These are phyloP conservation scores for Daldinia bambusicola DNA, from an alignment of 495 filamentous ascomycete genomes.

Conservation along the genomic window DNA sequence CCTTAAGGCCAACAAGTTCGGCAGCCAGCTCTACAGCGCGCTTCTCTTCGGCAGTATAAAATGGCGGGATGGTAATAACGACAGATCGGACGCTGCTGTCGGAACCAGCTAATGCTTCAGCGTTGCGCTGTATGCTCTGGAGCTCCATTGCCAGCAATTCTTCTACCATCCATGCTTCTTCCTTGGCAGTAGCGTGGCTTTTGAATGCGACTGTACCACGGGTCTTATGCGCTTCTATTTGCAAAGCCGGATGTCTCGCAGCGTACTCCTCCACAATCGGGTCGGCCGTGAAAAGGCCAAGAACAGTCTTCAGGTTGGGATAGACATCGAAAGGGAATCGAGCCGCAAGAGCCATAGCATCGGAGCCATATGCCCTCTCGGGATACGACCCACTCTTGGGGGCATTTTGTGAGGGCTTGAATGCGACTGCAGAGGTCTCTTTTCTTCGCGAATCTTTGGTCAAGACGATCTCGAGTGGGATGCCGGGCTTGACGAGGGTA, in stretches of 20 bases:
- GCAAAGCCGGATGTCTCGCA: slow-evolving; percentile 74
- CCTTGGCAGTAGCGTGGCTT: slow-evolving; percentile 69
- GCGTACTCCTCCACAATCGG: slow-evolving; percentile 74
- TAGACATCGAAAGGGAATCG: slow-evolving; percentile 94
- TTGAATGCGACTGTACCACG: slow-evolving; percentile 79
- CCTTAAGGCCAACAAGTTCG: slow-evolving; percentile 84
- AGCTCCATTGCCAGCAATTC: slow-evolving; percentile 97
- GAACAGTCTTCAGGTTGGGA: slow-evolving; percentile 86
- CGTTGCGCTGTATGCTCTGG: slow-evolving; percentile 86
- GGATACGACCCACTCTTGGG: slow-evolving; percentile 73
- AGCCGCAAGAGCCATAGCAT: slow-evolving; percentile 86
- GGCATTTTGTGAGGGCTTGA: slow-evolving; percentile 79
- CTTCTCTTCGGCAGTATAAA: slow-evolving; percentile 90
- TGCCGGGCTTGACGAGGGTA: slow-evolving; percentile 94
- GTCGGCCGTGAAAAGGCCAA: slow-evolving; percentile 75
- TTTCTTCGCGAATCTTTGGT: slow-evolving; percentile 99
- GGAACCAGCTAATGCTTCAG: slow-evolving; percentile 84
- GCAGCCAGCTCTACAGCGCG: slow-evolving; percentile 83
- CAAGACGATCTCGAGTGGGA: slow-evolving; percentile 96
- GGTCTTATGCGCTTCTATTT: slow-evolving; percentile 64
- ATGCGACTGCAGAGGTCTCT: slow-evolving; percentile 89
- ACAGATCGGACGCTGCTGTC: slow-evolving; percentile 76
- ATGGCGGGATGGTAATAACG: slow-evolving; percentile 92
- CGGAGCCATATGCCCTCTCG: slow-evolving; percentile 89
- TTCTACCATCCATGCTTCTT: slow-evolving; percentile 84